Percentiles rank a stretch among this genome's conserved stretches.
Conservation (phyloP, 768 basidiomycete species). For the Fomitopsis pulvina region DNA sequence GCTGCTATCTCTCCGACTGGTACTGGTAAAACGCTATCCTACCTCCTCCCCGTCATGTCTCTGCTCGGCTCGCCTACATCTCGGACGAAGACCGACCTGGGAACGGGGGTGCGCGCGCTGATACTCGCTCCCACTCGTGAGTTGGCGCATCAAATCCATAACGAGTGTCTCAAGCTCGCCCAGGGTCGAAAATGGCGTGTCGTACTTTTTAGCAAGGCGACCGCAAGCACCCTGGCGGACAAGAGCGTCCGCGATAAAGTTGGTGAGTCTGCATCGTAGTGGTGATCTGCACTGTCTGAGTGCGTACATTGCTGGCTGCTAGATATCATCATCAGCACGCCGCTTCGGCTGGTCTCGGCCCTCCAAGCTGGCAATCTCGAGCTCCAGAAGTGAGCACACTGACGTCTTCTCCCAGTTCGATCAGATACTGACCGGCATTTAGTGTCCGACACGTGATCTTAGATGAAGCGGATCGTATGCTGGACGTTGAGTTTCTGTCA, state of each 20-base stretch:
- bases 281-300: background rate
- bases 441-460: slow-evolving; percentile 84
- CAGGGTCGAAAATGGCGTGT: slow-evolving; percentile 80
- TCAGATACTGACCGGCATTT: slow-evolving; percentile 10
- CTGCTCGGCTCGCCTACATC: slow-evolving; percentile 49
- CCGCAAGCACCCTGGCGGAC: slow-evolving; percentile 73
- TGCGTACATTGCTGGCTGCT: slow-evolving; percentile 1
- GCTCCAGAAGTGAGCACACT: slow-evolving; percentile 57
- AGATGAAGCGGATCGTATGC: slow-evolving; percentile 88
- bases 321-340: slow-evolving; percentile 94
- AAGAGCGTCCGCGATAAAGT: slow-evolving; percentile 70
- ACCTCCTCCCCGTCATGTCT: slow-evolving; percentile 77
- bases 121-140: slow-evolving; percentile 91
- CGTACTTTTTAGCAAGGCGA: slow-evolving; percentile 83
- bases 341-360: slow-evolving; percentile 79
- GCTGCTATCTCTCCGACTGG: slow-evolving; percentile 96
- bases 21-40: slow-evolving; percentile 93
- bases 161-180: slow-evolving; percentile 80
- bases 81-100: slow-evolving; percentile 35
- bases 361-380: slow-evolving; percentile 62
- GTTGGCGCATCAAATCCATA: slow-evolving; percentile 91
- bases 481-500: slow-evolving; percentile 81
- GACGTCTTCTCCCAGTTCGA: background rate
- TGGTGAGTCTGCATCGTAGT: slow-evolving; percentile 38
- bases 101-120: slow-evolving; percentile 66